Conservation (phyloP, 257 asterid genomes). For the Knoxia roxburghii region DNA sequence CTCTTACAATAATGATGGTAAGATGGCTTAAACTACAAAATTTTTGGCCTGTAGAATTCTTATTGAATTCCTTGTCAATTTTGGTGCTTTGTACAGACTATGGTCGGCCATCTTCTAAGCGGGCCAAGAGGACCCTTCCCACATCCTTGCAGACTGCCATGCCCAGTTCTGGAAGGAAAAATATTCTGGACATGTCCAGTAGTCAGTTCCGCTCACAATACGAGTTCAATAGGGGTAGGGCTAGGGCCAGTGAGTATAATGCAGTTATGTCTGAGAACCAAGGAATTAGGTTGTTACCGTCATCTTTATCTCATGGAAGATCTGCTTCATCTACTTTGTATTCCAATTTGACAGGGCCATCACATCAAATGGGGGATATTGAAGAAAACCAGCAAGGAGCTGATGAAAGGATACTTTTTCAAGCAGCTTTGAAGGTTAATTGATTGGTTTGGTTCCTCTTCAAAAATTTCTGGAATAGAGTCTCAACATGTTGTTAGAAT, state of each 20-base stretch:
- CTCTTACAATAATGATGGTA: slow-evolving; percentile 26
- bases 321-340: slow-evolving; percentile 34
- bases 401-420: slow-evolving; percentile 85
- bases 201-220: slow-evolving; percentile 36
- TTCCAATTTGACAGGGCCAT: slow-evolving; percentile 42
- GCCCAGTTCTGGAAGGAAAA: slow-evolving; percentile 29
- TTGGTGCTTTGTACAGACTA: slow-evolving; percentile 23
- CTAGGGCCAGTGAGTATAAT: slow-evolving; percentile 30
- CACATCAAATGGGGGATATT: slow-evolving; percentile 46
- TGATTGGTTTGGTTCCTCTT: no score
- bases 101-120: slow-evolving; percentile 27
- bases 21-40: slow-evolving; percentile 12
- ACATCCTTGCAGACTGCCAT: slow-evolving; percentile 36
- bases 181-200: slow-evolving; percentile 42
- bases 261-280: slow-evolving; percentile 35
- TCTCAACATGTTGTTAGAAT: not conserved
- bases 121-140: slow-evolving; percentile 51
- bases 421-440: slow-evolving; percentile 95
- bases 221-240: slow-evolving; percentile 25
- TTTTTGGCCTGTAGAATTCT: slow-evolving; percentile 1
- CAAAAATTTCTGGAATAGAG: no score
- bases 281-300: slow-evolving; percentile 59
- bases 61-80: slow-evolving; percentile 7
- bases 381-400: slow-evolving; percentile 71
- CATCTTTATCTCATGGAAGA: slow-evolving; percentile 43